These are phyloP conservation scores for Dactylellina sp. DNA, from an alignment of 2,329 filamentous ascomycete species.

Conservation along the genomic window DNA sequence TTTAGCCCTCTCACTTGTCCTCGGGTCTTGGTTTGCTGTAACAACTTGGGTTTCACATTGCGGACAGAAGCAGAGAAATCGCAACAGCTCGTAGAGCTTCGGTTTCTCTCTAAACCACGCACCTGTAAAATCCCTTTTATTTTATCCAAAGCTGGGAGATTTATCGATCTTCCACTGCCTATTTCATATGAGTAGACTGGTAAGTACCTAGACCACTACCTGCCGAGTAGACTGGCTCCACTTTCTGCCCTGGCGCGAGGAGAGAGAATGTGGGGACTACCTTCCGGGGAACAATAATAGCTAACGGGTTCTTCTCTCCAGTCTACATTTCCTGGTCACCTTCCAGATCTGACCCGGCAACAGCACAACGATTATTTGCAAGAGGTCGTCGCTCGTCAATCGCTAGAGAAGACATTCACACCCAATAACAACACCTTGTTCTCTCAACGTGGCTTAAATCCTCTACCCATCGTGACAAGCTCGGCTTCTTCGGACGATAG, in stretches of 20 bases:
- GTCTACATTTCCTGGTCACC: constrained; percentile 57
- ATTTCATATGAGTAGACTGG: constrained; percentile 57
- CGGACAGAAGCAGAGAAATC: constrained; percentile 46
- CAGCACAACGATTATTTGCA: constrained; percentile 55
- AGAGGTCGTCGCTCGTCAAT: constrained; percentile 55
- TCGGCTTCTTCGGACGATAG: constrained; percentile 54
- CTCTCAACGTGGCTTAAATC: constrained; percentile 56
- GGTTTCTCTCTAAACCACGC: constrained; percentile 30
- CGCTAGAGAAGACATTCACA: constrained; percentile 50
- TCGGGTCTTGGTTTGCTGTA: constrained; percentile 43
- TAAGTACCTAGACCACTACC: constrained; percentile 16
- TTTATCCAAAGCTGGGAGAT: constrained; percentile 31
- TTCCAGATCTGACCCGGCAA: constrained; percentile 57
- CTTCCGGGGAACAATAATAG: constrained; percentile 16
- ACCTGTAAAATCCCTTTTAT: constrained; percentile 24
- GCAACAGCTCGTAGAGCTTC: constrained; percentile 28
- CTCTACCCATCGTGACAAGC: constrained; percentile 54
- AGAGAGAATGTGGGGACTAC: neutral
- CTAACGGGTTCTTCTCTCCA: constrained; percentile 36
- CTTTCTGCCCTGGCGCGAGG: neutral
- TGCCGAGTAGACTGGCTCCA: neutral
- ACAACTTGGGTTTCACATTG: constrained; percentile 50
- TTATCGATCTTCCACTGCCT: constrained; percentile 52
- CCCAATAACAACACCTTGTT: constrained; percentile 50
- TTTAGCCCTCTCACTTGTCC: constrained; percentile 31